These are phyloP conservation scores for Apiospora phragmitis DNA, from an alignment of 2,329 filamentous ascomycete species.

Conservation along the genomic window DNA sequence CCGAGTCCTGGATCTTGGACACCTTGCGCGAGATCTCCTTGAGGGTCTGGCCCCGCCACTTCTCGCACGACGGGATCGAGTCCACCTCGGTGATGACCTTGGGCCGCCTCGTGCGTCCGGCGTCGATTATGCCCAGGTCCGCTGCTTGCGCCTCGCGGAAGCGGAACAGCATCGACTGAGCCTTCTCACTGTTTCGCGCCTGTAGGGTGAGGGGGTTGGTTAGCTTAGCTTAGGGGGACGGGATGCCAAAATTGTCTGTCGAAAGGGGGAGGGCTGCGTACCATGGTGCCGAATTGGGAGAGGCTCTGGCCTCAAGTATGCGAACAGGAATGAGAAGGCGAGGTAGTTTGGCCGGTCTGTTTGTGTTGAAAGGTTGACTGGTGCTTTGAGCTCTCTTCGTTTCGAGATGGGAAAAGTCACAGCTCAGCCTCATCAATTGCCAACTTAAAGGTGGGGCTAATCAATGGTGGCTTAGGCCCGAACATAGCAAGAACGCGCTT, in stretches of 20 bases:
- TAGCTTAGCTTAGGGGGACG: neutral
- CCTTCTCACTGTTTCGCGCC: constrained; percentile 98
- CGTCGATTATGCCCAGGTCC: constrained; percentile 94
- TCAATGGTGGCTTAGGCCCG: neutral
- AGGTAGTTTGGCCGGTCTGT: neutral
- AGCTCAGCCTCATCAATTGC: constrained; percentile 1
- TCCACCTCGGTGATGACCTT: constrained; percentile 87
- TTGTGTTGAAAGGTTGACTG: neutral
- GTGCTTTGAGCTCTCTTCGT: neutral
- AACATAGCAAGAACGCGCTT: neutral
- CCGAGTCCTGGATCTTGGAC: constrained; percentile 87
- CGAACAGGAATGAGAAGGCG: constrained; percentile 1
- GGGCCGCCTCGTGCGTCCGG: constrained; percentile 83
- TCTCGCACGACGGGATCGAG: constrained; percentile 84
- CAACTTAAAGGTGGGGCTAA: neutral
- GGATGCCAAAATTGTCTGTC: neutral
- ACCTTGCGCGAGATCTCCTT: constrained; percentile 98
- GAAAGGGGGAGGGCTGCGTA: neutral
- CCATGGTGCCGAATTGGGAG: neutral
- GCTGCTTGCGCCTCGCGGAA: constrained; percentile 97
- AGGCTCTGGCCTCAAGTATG: neutral
- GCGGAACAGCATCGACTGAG: constrained; percentile 99
- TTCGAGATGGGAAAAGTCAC: constrained; percentile 5
- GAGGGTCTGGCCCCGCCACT: constrained; percentile 96
- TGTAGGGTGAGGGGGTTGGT: constrained; percentile 33